A percentile compares a stretch with the other conserved stretches of the same genome.
These are phyloP conservation scores for Calocybe cyanea DNA, from an alignment of 768 basidiomycete genomes.

Conservation along the genomic window DNA sequence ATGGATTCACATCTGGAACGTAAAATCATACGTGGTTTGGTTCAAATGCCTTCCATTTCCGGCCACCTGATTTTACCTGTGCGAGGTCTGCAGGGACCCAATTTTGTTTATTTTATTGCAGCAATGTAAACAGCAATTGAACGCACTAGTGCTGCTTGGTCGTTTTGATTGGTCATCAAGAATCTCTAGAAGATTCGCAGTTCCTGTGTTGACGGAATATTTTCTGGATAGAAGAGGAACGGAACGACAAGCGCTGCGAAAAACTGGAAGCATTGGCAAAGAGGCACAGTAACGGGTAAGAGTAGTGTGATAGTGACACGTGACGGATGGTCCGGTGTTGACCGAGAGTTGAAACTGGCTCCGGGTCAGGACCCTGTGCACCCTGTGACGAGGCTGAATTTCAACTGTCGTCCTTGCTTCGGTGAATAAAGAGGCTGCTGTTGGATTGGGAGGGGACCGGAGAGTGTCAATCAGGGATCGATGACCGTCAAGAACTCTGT, in stretches of 20 bases:
- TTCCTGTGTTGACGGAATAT: not conserved
- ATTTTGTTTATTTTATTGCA: not conserved
- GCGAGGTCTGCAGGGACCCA: not conserved
- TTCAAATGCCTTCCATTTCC: constrained; percentile 20
- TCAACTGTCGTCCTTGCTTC: too few relatives aligned
- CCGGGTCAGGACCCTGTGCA: constrained; percentile 19
- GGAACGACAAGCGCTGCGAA: constrained; percentile 13
- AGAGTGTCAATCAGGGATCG: too few relatives aligned
- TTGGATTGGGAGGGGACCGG: too few relatives aligned
- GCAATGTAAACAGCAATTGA: not conserved
- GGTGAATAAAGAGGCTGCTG: too few relatives aligned
- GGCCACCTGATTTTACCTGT: not conserved
- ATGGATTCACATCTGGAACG: not conserved
- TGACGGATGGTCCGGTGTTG: constrained; percentile 8
- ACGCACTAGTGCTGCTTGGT: not conserved
- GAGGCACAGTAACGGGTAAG: not conserved
- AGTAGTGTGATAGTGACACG: constrained; percentile 1
- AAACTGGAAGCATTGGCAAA: constrained; percentile 15
- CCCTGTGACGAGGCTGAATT: constrained; percentile 21
- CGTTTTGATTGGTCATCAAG: not conserved
- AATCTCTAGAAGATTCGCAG: not conserved
- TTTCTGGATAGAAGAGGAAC: not conserved
- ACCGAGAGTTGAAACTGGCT: constrained; percentile 10
- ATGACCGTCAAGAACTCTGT: too few relatives aligned
- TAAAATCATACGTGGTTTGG: constrained; percentile 17